A percentile compares a stretch with the other conserved stretches of the same genome.
phyloP scores from a whole-genome alignment of 2,329 filamentous ascomycete species.

The Cordyceps pruinosa region DNA sequence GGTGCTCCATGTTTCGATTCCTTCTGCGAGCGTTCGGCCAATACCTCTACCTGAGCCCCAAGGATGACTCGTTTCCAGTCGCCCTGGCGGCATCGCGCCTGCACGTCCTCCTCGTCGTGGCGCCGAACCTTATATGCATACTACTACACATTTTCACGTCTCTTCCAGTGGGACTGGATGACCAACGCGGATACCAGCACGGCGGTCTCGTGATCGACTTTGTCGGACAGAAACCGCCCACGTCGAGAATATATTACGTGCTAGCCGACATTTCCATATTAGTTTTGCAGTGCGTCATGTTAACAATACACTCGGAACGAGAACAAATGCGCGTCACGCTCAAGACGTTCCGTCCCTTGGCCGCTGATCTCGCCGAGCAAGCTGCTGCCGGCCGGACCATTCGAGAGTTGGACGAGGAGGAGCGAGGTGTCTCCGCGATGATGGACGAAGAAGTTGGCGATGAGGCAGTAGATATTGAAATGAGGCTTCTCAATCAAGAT shows the following conservation, averaged over 20 bases:
- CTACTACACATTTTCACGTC: constrained; percentile 51
- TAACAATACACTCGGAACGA: constrained; percentile 54
- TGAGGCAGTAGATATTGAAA: constrained; percentile 38
- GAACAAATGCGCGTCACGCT: constrained; percentile 48
- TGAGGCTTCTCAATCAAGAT: constrained; percentile 31
- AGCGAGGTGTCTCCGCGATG: constrained; percentile 43
- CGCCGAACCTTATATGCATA: constrained; percentile 54
- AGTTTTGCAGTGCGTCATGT: constrained; percentile 55
- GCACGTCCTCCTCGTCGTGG: constrained; percentile 51
- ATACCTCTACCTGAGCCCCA: constrained; percentile 58
- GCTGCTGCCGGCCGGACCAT: constrained; percentile 23
- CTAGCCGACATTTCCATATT: constrained; percentile 50
- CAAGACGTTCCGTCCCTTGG: constrained; percentile 30
- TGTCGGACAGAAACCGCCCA: constrained; percentile 57
- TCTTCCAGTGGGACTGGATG: constrained; percentile 51
- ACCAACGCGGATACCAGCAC: constrained; percentile 58
- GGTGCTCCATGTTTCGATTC: constrained; percentile 59
- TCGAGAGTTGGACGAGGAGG: constrained; percentile 51
- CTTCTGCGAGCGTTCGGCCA: constrained; percentile 52
- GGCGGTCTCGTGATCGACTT: constrained; percentile 63
- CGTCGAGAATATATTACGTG: constrained; percentile 48
- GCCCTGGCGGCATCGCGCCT: constrained; percentile 48
- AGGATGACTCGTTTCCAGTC: constrained; percentile 48
- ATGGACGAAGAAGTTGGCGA: constrained; percentile 29
- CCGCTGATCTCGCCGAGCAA: constrained; percentile 24